phyloP scores from a whole-genome alignment of 345 rosid genomes.

The Eucalyptus erythrocorys region DNA sequence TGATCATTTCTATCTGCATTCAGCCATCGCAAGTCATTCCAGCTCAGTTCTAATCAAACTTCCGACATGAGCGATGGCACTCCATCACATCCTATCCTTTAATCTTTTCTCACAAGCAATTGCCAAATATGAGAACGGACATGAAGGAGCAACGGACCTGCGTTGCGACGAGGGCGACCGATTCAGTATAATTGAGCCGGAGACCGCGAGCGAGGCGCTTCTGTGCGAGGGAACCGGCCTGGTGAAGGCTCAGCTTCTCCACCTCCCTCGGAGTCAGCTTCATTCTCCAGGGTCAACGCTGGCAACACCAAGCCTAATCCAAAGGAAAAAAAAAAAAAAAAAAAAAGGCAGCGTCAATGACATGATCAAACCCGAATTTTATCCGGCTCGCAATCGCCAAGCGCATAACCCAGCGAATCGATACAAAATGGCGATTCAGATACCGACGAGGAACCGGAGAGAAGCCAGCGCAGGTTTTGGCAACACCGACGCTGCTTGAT shows the following conservation, averaged over 20 bases:
- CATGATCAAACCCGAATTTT: not conserved
- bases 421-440: not conserved
- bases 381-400: not conserved
- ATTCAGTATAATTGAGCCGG: conserved; percentile 73
- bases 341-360: not conserved
- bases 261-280: conserved; percentile 66
- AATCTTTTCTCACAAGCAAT: not conserved
- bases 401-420: not conserved
- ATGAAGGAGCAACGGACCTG: conserved; percentile 35
- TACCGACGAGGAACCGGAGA: not conserved
- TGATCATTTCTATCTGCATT: not conserved
- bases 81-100: not conserved
- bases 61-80: not conserved
- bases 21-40: not conserved
- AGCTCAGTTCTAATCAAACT: not conserved
- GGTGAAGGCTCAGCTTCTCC: conserved; percentile 76
- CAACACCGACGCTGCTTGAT: not conserved
- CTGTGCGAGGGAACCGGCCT: conserved; percentile 87
- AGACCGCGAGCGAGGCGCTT: conserved; percentile 94
- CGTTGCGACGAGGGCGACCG: conserved; percentile 80
- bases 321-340: not conserved
- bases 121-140: not conserved
- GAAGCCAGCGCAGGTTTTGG: not conserved
- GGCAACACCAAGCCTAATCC: not conserved
- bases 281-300: conserved; percentile 21